Percentiles rank a stretch among this genome's conserved stretches.
Evolutionary conservation across 164 flowering plant genomes (phyloP).

Genomic region (Stephania cephalantha): DNA sequence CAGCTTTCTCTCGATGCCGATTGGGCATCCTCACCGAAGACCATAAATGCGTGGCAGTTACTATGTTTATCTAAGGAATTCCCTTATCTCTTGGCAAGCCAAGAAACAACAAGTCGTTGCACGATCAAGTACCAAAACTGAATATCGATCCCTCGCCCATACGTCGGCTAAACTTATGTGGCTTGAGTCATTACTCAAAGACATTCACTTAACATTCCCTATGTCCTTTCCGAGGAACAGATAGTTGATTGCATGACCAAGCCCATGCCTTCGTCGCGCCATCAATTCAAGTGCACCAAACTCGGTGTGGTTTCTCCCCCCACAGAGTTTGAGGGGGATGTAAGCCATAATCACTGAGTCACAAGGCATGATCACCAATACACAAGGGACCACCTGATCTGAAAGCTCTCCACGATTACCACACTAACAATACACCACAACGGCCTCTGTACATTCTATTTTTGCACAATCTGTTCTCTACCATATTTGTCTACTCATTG

Average conservation of each 20-base stretch:
- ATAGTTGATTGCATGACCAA: not conserved
- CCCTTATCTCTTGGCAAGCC: not conserved
- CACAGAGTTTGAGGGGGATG: not conserved
- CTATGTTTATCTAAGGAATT: not conserved
- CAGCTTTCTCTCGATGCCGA: not conserved
- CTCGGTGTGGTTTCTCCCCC: not conserved
- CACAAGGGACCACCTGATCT: too few species aligned
- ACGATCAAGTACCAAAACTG: not conserved
- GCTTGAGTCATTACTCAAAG: not conserved
- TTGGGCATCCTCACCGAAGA: not conserved
- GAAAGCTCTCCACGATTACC: too few species aligned
- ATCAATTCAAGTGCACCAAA: not conserved
- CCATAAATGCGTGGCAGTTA: not conserved
- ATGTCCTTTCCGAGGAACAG: not conserved
- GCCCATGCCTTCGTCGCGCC: not conserved
- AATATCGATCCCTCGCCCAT: not conserved
- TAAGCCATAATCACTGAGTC: too few species aligned
- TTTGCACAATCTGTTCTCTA: too few species aligned
- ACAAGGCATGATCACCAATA: too few species aligned
- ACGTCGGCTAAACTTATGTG: not conserved
- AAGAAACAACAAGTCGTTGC: not conserved
- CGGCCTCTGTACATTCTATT: too few species aligned
- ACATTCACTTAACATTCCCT: not conserved
- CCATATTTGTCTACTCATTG: too few species aligned
- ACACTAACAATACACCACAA: too few species aligned